Percentiles rank a stretch among this genome's conserved stretches.
Evolutionary conservation across 2,329 filamentous ascomycete species (phyloP).

Genomic region (Colletotrichum chlorophyti): DNA sequence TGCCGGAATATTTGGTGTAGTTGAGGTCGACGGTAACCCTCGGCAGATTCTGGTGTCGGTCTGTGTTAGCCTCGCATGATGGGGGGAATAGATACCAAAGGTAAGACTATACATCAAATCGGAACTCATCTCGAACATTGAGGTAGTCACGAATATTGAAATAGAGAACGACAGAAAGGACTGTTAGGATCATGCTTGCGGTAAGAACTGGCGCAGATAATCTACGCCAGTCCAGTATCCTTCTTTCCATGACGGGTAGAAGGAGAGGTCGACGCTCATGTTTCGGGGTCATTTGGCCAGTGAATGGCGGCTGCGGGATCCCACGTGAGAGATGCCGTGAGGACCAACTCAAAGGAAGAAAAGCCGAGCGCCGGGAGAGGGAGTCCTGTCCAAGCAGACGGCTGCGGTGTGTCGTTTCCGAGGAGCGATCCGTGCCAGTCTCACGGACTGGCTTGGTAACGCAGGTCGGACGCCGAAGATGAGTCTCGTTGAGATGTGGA

Average conservation of each 20-base stretch:
- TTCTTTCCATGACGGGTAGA: constrained; percentile 18
- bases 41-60: constrained; percentile 15
- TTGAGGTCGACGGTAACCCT: constrained; percentile 44
- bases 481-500: constrained; percentile 10
- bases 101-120: not conserved
- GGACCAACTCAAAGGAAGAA: not conserved
- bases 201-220: constrained; percentile 12
- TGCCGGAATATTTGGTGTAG: constrained; percentile 53
- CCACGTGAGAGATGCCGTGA: constrained; percentile 25
- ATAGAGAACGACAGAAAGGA: constrained; percentile 22
- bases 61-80: not conserved
- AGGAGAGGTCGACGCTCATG: constrained; percentile 12
- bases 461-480: constrained; percentile 21
- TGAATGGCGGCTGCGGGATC: constrained; percentile 17
- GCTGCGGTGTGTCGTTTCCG: constrained; percentile 24
- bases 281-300: constrained; percentile 25
- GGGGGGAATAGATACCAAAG: not conserved
- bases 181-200: constrained; percentile 26
- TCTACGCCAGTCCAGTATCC: constrained; percentile 19
- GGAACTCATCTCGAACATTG: constrained; percentile 14
- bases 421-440: constrained; percentile 27
- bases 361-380: constrained; percentile 20
- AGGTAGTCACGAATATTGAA: constrained; percentile 20
- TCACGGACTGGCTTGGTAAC: constrained; percentile 22
- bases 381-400: constrained; percentile 21